Evolutionary conservation across 1,139 yeast genomes (phyloP).

Genomic region (Zhuliangozyma blackwelliae): DNA sequence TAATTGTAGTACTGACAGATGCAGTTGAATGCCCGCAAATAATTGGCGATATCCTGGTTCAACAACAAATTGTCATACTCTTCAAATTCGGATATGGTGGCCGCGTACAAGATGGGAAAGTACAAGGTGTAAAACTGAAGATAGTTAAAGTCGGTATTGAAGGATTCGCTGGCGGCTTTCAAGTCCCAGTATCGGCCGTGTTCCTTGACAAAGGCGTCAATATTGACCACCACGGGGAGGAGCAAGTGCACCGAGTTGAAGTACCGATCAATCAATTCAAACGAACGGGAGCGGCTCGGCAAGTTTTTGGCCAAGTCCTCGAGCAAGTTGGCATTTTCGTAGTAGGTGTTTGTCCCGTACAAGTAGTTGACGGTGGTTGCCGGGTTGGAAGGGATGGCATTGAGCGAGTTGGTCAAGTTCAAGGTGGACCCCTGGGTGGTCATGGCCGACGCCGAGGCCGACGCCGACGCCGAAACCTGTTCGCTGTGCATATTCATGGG

Average conservation of each 20-base stretch:
- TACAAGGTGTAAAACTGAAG: conserved; percentile 45
- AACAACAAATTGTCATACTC: conserved; percentile 45
- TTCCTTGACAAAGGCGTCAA: conserved; percentile 40
- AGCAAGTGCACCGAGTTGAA: conserved; percentile 50
- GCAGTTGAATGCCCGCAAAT: conserved; percentile 43
- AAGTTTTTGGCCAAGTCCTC: conserved; percentile 31
- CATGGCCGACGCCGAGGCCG: conserved; percentile 1
- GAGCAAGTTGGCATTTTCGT: conserved; percentile 34
- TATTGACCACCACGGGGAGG: conserved; percentile 44
- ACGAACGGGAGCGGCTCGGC: conserved; percentile 44
- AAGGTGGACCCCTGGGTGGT: conserved; percentile 16
- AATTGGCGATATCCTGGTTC: conserved; percentile 47
- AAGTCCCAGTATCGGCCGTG: conserved; percentile 50
- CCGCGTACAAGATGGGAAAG: conserved; percentile 50
- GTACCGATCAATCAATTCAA: conserved; percentile 46
- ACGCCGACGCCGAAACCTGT: background rate
- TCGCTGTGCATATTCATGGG: background rate
- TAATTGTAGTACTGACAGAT: conserved; percentile 49
- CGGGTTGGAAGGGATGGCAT: conserved; percentile 31
- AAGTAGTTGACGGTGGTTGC: conserved; percentile 38
- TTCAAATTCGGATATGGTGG: conserved; percentile 53
- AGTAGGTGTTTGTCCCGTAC: conserved; percentile 43
- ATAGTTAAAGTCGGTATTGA: conserved; percentile 24
- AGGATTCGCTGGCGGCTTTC: conserved; percentile 10
- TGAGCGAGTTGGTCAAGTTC: conserved; percentile 22